Evolutionary conservation across 768 basidiomycete species (phyloP), one percentile per base, ranked within the genome.

Genomic region (Postia placenta): DNA sequence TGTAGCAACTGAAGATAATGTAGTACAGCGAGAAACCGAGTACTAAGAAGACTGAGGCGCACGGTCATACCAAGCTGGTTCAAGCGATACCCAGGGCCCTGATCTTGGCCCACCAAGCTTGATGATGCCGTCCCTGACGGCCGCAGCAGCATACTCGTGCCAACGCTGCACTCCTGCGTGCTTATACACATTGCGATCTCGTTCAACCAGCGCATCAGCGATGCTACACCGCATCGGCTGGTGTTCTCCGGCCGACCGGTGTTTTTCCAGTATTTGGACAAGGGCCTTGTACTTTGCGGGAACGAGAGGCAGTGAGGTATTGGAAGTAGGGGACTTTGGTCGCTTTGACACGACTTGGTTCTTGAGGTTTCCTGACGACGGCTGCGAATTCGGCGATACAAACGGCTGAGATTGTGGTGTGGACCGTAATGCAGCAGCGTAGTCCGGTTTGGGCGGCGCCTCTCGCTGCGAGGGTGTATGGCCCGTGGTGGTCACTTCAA

Each of bases 11-110:
- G n/a, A n/a, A n/a, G n/a, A n/a, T n/a, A n/a, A n/a, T n/a, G n/a
- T n/a, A n/a, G n/a, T n/a, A n/a, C n/a, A n/a, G n/a, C n/a, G n/a
- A n/a, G n/a, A n/a, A n/a, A n/a, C n/a, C n/a, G n/a, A n/a, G n/a
- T n/a, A n/a, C n/a, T n/a, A n/a, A n/a, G n/a, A n/a, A n/a, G n/a
- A n/a, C n/a, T n/a, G n/a, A n/a, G n/a, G n/a, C 19, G 30, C 42
- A 3, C 24, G 27, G 38, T 43, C 47, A 36, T 47, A 37, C 42
- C 42, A 54, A 9, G 28, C 38, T 11, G 49, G 45, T 17, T 17
- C 40, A 1, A 54, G 42, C 4, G 42, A 35, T 4, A 54, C 48
- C 53, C 49, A 33, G 7, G 30, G 7, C 15, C 7, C 15, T 15
- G 7, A 7, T 7, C 30, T 15, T 15, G 7, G 30, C 15, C 15